Evolutionary conservation across 805 yeast species (phyloP).

Genomic region (Starmerella vaccinii): DNA sequence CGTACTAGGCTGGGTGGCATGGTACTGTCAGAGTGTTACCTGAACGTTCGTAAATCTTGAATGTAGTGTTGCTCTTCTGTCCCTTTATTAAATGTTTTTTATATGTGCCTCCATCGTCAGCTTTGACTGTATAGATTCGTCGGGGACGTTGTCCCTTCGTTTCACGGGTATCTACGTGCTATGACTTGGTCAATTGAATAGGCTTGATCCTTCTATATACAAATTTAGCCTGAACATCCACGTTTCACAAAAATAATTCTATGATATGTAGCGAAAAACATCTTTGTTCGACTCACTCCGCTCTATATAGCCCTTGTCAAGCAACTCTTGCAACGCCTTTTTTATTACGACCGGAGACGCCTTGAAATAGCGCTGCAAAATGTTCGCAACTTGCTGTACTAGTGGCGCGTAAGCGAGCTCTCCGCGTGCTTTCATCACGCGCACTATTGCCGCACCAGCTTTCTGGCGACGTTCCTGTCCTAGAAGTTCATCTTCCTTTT

Average conservation of each 20-base stretch:
- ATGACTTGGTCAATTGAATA: too few species aligned
- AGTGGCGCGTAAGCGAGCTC: conserved; percentile 63
- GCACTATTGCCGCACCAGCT: conserved; percentile 83
- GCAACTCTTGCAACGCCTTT: conserved; percentile 70
- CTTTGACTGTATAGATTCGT: too few species aligned
- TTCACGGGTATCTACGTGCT: too few species aligned
- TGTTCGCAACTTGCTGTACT: conserved; percentile 76
- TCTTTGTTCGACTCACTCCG: conserved; percentile 44
- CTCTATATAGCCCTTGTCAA: conserved; percentile 73
- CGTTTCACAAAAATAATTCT: background rate
- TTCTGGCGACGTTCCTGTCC: conserved; percentile 61
- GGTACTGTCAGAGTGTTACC: conserved; percentile 20
- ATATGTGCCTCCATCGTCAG: too few species aligned
- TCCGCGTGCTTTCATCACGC: conserved; percentile 92
- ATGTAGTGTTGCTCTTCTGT: too few species aligned
- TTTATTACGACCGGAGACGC: conserved; percentile 80
- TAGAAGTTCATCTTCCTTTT: conserved; percentile 35
- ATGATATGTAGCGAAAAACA: conserved; percentile 20
- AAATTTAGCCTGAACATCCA: background rate
- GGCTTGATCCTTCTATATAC: background rate
- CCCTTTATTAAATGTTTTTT: too few species aligned
- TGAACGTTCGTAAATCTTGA: background rate
- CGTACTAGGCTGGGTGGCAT: conserved; percentile 27
- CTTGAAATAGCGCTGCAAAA: conserved; percentile 66
- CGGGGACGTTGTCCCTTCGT: too few species aligned